Percentiles rank a stretch among this genome's conserved stretches.
phyloP scores from a whole-genome alignment of 2,329 filamentous ascomycete species.

The Incumbomyces delicatus region DNA sequence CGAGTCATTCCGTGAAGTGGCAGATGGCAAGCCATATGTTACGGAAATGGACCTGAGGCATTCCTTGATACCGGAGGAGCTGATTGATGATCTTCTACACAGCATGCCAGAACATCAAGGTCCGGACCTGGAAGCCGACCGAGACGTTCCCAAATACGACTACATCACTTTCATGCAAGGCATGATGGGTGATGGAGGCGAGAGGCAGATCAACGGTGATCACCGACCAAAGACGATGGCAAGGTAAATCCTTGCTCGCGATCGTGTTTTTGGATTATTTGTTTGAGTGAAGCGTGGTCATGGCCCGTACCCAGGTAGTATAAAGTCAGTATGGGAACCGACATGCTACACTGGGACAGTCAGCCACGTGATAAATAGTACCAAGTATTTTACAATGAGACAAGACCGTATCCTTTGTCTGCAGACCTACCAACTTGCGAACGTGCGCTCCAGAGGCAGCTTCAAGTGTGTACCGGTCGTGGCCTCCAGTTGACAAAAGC shows the following conservation, averaged over 20 bases:
- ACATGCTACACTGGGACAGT: no score
- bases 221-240: conserved; percentile 13
- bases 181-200: conserved; percentile 46
- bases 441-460: no score
- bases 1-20: conserved; percentile 94
- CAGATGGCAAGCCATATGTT: conserved; percentile 96
- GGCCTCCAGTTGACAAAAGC: no score
- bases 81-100: conserved; percentile 83
- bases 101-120: conserved; percentile 79
- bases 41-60: conserved; percentile 95
- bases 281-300: neutral
- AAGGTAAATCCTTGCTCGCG: no score
- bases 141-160: conserved; percentile 79
- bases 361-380: no score
- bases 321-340: no score
- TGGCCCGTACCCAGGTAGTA: neutral
- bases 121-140: conserved; percentile 75
- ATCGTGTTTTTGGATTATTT: neutral
- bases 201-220: conserved; percentile 11
- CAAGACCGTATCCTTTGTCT: no score
- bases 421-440: no score
- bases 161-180: conserved; percentile 97
- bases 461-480: no score
- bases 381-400: no score
- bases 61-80: conserved; percentile 88